Base-by-base conservation (phyloP, 73 alveolate species). In the Paraurostyla sp. region DNA sequence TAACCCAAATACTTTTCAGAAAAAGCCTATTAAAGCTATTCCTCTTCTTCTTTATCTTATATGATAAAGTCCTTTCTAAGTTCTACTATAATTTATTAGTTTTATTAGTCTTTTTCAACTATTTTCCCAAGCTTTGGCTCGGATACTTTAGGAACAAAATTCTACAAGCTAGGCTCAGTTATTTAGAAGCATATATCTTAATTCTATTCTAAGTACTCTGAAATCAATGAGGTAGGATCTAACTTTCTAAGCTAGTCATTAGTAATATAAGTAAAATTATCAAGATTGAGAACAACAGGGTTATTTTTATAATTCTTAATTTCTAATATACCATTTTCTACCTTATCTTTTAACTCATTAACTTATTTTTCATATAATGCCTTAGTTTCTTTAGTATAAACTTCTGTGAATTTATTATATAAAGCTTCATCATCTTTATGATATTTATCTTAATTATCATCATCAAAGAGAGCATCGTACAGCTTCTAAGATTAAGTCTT, bases 311-410 rank as follows among this genome's bases (percentile, higher is more conserved):
- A 48, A 45, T 73, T 73, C 7, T 50, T 48, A 1, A 73, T 43
- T 43, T 73, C 86, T 25, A 73, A 2, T 45, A 73, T 20, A 11
- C 62, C 84, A 3, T 4, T 15, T n/a, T 63, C 51, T 63, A 9
- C 42, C 69, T 52, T 6, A 16, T 16, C 32, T 11, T 32, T 59
- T 59, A 15, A 27, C 1, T 29, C 9, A 27, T 59, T 59, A 59
- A 1, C 32, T 27, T 59, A 20, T n/a, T n/a, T n/a, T n/a, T n/a
- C n/a, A n/a, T n/a, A 59, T 6, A 68, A 36, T 20, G 16, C 38
- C 23, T 68, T 68, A 1, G 86, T 13, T 73, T 73, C 86, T 48
- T 16, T 73, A 25, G 86, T 73, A 46, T 73, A 73, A 3, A 73
- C 86, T 27, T 73, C 86, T 2, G 65, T 73, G 46, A 45, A 43